These are phyloP conservation scores for Pleurotus platypus DNA, from an alignment of 768 basidiomycete species.

Conservation along the genomic window DNA sequence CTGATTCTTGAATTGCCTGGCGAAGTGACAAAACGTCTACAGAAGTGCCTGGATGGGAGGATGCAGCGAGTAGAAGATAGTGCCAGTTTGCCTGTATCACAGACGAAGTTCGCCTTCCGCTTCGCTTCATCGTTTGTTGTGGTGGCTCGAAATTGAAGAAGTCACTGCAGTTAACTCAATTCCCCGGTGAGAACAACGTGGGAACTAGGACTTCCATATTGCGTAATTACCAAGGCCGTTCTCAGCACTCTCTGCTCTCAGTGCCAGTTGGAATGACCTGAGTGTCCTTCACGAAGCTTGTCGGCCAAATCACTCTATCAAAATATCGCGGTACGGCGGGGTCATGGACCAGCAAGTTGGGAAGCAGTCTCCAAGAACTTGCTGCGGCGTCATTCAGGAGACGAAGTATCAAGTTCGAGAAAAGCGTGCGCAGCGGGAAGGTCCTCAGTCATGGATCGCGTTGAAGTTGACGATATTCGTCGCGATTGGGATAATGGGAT, in stretches of 20 bases:
- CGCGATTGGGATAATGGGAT: conserved; percentile 57
- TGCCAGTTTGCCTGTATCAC: background rate
- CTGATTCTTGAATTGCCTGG: conserved; percentile 51
- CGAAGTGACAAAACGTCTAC: conserved; percentile 36
- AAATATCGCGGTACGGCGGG: background rate
- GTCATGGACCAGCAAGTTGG: too few species aligned
- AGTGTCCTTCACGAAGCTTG: too few species aligned
- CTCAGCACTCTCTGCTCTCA: too few species aligned
- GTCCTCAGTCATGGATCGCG: conserved; percentile 70
- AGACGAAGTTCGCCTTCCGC: too few species aligned
- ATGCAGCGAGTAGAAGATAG: conserved; percentile 11
- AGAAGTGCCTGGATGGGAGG: conserved; percentile 35
- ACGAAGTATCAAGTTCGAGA: conserved; percentile 35
- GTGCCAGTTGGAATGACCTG: too few species aligned
- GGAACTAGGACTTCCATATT: too few species aligned
- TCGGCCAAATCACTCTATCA: too few species aligned
- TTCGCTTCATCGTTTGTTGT: too few species aligned
- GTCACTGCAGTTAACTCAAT: too few species aligned
- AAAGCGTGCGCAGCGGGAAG: conserved; percentile 36
- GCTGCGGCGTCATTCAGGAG: conserved; percentile 55
- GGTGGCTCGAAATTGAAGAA: too few species aligned
- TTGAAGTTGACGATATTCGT: conserved; percentile 66
- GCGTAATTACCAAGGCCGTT: too few species aligned
- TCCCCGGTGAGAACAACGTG: too few species aligned
- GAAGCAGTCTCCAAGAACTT: conserved; percentile 14